Percentiles rank a stretch among this genome's conserved stretches.
Conservation (phyloP, 176 grass and related monocot species). For the Carex littledalei region DNA sequence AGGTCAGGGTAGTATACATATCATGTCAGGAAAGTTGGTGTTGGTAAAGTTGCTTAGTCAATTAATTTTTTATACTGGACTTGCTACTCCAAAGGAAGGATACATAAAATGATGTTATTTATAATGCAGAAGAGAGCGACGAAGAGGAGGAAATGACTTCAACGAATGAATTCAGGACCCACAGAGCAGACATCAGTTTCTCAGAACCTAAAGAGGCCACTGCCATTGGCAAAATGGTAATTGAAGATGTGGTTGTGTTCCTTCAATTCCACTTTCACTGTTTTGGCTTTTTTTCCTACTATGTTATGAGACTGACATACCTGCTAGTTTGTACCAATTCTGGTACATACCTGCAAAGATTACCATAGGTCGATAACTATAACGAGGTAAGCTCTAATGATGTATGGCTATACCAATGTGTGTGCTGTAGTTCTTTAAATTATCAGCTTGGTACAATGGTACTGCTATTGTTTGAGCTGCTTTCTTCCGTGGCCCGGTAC, state of each 20-base stretch:
- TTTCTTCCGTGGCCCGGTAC: not conserved
- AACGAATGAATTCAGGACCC: not conserved
- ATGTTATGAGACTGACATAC: not conserved
- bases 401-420: not conserved
- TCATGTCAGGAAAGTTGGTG: slow-evolving; percentile 7
- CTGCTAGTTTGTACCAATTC: not conserved
- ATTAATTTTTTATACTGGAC: not conserved
- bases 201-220: slow-evolving; percentile 5
- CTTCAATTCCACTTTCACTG: not conserved
- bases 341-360: not conserved
- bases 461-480: not conserved
- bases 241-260: not conserved
- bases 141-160: not conserved
- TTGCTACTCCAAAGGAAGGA: not conserved
- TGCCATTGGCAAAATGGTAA: not conserved
- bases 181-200: not conserved
- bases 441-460: not conserved
- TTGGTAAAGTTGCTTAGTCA: slow-evolving; percentile 34
- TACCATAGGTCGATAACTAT: not conserved
- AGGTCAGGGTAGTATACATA: slow-evolving; percentile 5
- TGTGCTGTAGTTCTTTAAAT: not conserved
- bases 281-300: not conserved
- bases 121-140: slow-evolving; percentile 15
- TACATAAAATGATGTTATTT: slow-evolving; percentile 10
- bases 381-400: not conserved